phyloP scores from a whole-genome alignment of 2,329 filamentous ascomycete species.

The Ophiobolus disseminans region DNA sequence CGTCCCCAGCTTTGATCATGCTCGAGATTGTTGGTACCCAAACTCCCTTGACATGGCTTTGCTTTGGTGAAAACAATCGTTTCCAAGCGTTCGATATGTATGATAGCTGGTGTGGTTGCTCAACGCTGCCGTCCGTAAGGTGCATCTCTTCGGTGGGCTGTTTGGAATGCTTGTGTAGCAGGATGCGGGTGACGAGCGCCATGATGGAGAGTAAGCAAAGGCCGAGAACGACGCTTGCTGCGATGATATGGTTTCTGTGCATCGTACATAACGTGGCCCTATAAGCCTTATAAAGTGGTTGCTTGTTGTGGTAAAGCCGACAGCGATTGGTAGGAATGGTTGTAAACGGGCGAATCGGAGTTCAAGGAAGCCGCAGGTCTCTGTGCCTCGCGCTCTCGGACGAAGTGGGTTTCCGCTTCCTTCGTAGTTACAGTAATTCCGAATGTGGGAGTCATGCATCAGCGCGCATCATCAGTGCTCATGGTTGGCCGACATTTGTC shows the following conservation, averaged over 20 bases:
- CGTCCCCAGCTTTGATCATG: conserved; percentile 44
- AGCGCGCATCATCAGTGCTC: conserved; percentile 19
- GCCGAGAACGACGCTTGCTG: conserved; percentile 21
- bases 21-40: conserved; percentile 39
- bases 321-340: conserved; percentile 4
- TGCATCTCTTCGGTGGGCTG: conserved; percentile 13
- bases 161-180: conserved; percentile 35
- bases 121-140: conserved; percentile 17
- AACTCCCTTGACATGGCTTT: conserved; percentile 14
- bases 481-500: conserved; percentile 14
- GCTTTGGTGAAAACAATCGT: conserved; percentile 28
- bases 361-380: conserved; percentile 32
- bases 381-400: conserved; percentile 20
- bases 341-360: conserved; percentile 35
- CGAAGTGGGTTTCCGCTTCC: conserved; percentile 24
- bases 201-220: conserved; percentile 27
- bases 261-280: conserved; percentile 14
- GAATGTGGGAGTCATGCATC: conserved; percentile 14
- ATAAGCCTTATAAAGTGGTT: conserved; percentile 27
- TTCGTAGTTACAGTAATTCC: conserved; percentile 6
- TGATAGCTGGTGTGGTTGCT: conserved; percentile 19
- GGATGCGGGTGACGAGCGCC: conserved; percentile 38
- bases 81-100: conserved; percentile 27
- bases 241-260: conserved; percentile 22
- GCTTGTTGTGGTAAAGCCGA: conserved; percentile 21